These are phyloP conservation scores for Xylaria sp. DNA, from an alignment of 2,329 filamentous ascomycete genomes.

Conservation along the genomic window DNA sequence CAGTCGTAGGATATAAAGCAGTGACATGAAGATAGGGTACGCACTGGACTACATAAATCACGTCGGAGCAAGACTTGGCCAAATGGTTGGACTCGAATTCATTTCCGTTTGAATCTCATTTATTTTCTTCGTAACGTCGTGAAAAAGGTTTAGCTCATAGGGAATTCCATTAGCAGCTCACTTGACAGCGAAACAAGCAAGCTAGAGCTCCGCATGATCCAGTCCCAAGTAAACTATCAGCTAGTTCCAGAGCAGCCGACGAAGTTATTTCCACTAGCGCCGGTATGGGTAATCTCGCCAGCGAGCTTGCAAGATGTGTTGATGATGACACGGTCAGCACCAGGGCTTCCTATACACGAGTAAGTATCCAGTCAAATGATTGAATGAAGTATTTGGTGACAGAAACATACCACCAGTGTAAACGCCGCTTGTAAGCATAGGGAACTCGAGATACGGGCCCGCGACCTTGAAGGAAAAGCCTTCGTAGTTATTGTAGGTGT, in stretches of 20 bases:
- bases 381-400: not conserved
- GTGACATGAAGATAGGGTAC: not conserved
- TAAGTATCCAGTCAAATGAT: not conserved
- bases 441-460: slow-evolving; percentile 73
- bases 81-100: not conserved
- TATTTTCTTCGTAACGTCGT: not conserved
- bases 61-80: not conserved
- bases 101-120: not conserved
- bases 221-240: slow-evolving; percentile 20
- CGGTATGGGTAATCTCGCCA: slow-evolving; percentile 75
- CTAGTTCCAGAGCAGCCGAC: slow-evolving; percentile 64
- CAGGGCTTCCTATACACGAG: slow-evolving; percentile 62
- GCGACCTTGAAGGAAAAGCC: slow-evolving; percentile 67
- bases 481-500: slow-evolving; percentile 70
- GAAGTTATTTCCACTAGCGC: slow-evolving; percentile 74
- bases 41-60: not conserved
- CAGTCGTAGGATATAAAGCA: not conserved
- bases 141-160: not conserved
- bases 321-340: slow-evolving; percentile 74
- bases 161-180: not conserved
- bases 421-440: slow-evolving; percentile 61
- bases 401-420: slow-evolving; percentile 64
- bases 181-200: not conserved
- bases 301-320: slow-evolving; percentile 65
- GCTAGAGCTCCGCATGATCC: no score